These are phyloP conservation scores for Suillus occidentalis DNA, from an alignment of 768 basidiomycete species.

Conservation along the genomic window DNA sequence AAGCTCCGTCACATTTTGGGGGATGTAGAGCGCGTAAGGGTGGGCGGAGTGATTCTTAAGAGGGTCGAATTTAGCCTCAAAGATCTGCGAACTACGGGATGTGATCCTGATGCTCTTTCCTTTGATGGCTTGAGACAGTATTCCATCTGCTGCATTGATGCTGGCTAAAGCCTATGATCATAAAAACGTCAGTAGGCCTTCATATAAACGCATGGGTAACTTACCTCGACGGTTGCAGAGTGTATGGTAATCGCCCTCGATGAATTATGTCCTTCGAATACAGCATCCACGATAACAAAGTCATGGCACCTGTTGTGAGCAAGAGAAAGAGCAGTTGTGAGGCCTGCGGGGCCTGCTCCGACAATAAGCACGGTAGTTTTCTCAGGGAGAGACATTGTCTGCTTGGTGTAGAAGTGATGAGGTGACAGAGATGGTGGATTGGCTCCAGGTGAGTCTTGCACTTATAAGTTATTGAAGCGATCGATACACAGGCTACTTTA, in stretches of 20 bases:
- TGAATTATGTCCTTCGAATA: slow-evolving; percentile 26
- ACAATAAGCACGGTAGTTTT: slow-evolving; percentile 45
- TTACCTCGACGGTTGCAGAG: slow-evolving; percentile 48
- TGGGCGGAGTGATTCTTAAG: slow-evolving; percentile 22
- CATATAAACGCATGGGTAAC: neutral
- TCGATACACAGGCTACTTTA: no score
- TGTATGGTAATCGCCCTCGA: slow-evolving; percentile 46
- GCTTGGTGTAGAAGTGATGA: no score
- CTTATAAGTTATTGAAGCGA: no score
- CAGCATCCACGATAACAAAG: slow-evolving; percentile 41
- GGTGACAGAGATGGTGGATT: no score
- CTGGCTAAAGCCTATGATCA: slow-evolving; percentile 44
- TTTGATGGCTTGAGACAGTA: slow-evolving; percentile 31
- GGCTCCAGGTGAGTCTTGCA: no score
- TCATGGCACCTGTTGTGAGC: slow-evolving; percentile 27
- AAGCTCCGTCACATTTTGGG: slow-evolving; percentile 20
- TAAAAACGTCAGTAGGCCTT: neutral
- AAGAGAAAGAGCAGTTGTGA: slow-evolving; percentile 49
- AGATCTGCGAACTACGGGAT: slow-evolving; percentile 30
- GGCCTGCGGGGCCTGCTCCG: slow-evolving; percentile 25
- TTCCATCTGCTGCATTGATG: slow-evolving; percentile 38
- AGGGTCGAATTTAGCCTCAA: slow-evolving; percentile 30
- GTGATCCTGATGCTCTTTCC: slow-evolving; percentile 26
- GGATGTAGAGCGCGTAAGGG: neutral
- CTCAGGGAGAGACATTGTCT: neutral